phyloP scores from a whole-genome alignment of 2,329 filamentous ascomycete species.

The Zymoseptoria tritici region DNA sequence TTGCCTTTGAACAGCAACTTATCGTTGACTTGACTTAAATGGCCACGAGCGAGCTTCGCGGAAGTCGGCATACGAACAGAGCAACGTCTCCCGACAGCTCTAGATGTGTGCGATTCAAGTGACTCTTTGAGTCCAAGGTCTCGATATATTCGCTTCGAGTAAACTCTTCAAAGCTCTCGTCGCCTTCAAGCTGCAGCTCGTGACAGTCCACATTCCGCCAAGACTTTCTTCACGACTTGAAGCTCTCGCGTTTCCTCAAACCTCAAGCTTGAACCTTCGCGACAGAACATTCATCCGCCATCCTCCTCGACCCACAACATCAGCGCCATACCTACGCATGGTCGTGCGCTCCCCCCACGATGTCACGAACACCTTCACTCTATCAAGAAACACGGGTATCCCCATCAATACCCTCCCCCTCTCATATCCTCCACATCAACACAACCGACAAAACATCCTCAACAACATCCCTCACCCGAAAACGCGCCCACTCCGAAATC shows the following conservation, averaged over 20 bases:
- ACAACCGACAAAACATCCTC: conserved; percentile 51
- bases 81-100: too few relatives aligned
- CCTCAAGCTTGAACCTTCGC: neutral
- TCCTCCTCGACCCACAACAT: neutral
- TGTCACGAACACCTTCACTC: conserved; percentile 17
- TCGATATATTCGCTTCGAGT: neutral
- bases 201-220: neutral
- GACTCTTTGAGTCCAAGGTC: too few relatives aligned
- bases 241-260: neutral
- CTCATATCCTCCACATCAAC: conserved; percentile 60
- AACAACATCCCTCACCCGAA: conserved; percentile 29
- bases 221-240: neutral
- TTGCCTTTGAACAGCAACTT: too few relatives aligned
- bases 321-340: neutral
- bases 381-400: conserved; percentile 25
- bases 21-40: too few relatives aligned
- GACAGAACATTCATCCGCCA: neutral
- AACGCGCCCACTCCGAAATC: conserved; percentile 33
- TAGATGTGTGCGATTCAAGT: too few relatives aligned
- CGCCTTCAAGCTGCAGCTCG: neutral
- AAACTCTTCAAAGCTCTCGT: neutral
- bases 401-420: conserved; percentile 15
- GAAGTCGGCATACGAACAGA: too few relatives aligned
- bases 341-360: neutral
- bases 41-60: too few relatives aligned